Base-by-base conservation (phyloP, 164 flowering plant genomes). In the Protea cynaroides region DNA sequence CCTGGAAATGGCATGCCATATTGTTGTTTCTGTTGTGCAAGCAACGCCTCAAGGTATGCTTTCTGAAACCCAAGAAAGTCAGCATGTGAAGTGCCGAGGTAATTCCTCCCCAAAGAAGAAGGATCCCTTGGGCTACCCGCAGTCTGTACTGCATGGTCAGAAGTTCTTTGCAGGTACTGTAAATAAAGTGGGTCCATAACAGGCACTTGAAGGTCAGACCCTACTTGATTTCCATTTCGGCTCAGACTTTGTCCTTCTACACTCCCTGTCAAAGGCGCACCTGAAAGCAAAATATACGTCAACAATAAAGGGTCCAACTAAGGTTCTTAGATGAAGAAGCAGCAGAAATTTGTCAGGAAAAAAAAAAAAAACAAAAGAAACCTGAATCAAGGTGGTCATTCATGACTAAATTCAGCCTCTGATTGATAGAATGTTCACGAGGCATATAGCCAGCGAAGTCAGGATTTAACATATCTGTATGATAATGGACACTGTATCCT, bases 11-110 rank as follows among this genome's bases (percentile, higher is more conserved):
- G 66, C 61, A 77, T 25, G 23, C 67, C 81, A 69, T 75, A 76
- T 43, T 84, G 94, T 23, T 83, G 84, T 58, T 75, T 88, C 65
- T 82, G 88, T 60, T 80, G 87, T 25, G 85, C 84, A 67, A 80
- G 78, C 70, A 86, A 67, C 22, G 80, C 69, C 66, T 72, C 81
- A 66, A 86, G 75, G 62, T 83, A 84, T 52, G 80, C 89, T 69
- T 83, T 84, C 72, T 84, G 91, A 64, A 83, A 52, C 25, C 43
- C 81, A 23, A 78, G 69, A 65, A 80, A 66, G 65, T 88, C 83
- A 62, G 78, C 75, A 59, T 67, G 70, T 21, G 82, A 79, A 73
- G 74, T 43, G 25, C 80, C 74, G 36, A 67, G 19, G 70, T 68
- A 58, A 61, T 70, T 74, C 65, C 85, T 74, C 56, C 69, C 76